Base-by-base conservation (phyloP, 2,329 filamentous ascomycete species). In the Thelonectria blattea region DNA sequence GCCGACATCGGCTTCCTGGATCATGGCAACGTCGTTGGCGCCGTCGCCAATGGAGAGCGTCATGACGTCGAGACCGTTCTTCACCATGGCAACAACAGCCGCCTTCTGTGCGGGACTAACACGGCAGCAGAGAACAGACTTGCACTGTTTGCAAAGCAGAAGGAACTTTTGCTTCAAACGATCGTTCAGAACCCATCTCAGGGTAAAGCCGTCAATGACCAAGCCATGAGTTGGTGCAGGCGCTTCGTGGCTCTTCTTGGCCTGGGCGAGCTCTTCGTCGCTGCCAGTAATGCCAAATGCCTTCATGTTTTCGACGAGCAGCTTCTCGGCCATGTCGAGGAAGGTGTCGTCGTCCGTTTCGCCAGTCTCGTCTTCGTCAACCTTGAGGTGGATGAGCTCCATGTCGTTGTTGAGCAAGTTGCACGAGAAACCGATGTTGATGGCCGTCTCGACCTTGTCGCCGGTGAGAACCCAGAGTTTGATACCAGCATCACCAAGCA, bases 341-440 rank as follows among this genome's bases (percentile, higher is more conserved):
- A 84, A 83, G 11, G 75, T 72, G 0, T 84, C 82, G 24, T 85
- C 80, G 0, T 75, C 63, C 0, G 78, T 78, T 20, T 79, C 70
- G 15, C 84, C 78, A 10, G 79, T 73, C 61, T 89, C 85, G 56
- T 93, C 89, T 65, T 96, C 92, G 1, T 91, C 86, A 30, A 95
- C 84, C 73, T 96, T 96, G 68, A 99, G 83, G 50, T 96, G 87
- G 65, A 99, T 91, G 63, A 99, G 81, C 68, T 99, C 95, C 95
- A 99, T 97, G 68, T 97, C 92, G 76, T 97, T 99, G 78, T 94
- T 93, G 56, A 99, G 85, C 32, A 99, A 83, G 70, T 99, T 99
- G 81, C 96, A 99, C 11, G 96, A 99, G 78, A 98, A 99, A 2
- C 95, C 95, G 73, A 99, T 99, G 79, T 99, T 99, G 87, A 99